Percentiles rank a stretch among this genome's conserved stretches.
phyloP scores from a whole-genome alignment of 768 basidiomycete genomes.

The Tricholoma sp. region DNA sequence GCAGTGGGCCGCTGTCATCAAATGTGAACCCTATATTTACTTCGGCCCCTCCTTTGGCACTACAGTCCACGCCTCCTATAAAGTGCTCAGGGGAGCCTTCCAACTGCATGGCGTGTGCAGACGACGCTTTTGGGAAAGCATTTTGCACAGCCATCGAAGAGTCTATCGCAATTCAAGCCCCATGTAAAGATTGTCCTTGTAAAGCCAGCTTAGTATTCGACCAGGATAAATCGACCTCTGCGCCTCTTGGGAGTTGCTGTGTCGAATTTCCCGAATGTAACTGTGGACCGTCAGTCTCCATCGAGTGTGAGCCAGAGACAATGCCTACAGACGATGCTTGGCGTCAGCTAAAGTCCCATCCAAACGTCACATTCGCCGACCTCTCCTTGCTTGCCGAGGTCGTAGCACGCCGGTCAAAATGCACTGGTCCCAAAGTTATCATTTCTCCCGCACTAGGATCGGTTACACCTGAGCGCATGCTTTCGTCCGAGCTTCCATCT shows the following conservation, averaged over 20 bases:
- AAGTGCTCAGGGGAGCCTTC: conserved; percentile 82
- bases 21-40: conserved; percentile 51
- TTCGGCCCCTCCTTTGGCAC: conserved; percentile 28
- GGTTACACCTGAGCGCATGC: conserved; percentile 40
- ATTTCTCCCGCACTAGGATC: conserved; percentile 48
- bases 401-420: conserved; percentile 77
- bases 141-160: conserved; percentile 77
- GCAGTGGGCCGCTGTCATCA: conserved; percentile 38
- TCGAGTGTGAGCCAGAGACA: conserved; percentile 34
- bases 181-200: conserved; percentile 55
- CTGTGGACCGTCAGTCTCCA: conserved; percentile 17
- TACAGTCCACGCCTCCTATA: conserved; percentile 20
- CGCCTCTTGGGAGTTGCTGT: conserved; percentile 14
- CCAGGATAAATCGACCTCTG: background rate
- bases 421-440: conserved; percentile 63
- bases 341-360: conserved; percentile 81
- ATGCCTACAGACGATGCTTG: conserved; percentile 82
- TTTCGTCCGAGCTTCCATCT: conserved; percentile 23
- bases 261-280: conserved; percentile 18
- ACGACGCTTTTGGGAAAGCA: conserved; percentile 82
- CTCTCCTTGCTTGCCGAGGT: conserved; percentile 82
- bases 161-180: conserved; percentile 45
- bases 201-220: background rate
- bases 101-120: conserved; percentile 81
- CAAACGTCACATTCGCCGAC: conserved; percentile 83